These are phyloP conservation scores for Termitomyces heimii DNA, from an alignment of 768 basidiomycete genomes.

Conservation along the genomic window DNA sequence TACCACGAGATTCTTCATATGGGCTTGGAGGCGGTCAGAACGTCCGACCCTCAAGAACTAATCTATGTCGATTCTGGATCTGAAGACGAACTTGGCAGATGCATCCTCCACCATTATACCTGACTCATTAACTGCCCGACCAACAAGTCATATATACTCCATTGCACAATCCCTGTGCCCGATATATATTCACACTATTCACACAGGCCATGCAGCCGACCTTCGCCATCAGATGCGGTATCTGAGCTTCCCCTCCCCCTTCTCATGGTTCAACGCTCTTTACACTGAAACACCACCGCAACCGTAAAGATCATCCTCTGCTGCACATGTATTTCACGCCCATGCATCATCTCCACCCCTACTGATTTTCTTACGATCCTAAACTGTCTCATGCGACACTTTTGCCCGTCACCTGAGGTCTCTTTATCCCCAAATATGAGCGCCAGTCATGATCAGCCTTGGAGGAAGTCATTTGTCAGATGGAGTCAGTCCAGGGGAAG, in stretches of 20 bases:
- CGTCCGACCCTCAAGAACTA: slow-evolving; percentile 1
- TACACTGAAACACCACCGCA: slow-evolving; percentile 24
- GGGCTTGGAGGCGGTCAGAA: neutral
- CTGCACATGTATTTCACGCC: slow-evolving; percentile 29
- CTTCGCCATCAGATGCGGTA: slow-evolving; percentile 18
- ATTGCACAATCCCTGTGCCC: slow-evolving; percentile 33
- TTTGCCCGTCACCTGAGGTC: slow-evolving; percentile 46
- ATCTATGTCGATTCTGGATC: slow-evolving; percentile 15
- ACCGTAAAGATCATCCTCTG: slow-evolving; percentile 11
- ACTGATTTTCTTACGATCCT: slow-evolving; percentile 37
- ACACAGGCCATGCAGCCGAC: slow-evolving; percentile 39
- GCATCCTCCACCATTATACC: slow-evolving; percentile 22
- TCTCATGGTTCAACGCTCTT: slow-evolving; percentile 16
- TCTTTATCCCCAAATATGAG: slow-evolving; percentile 28
- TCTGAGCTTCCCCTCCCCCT: slow-evolving; percentile 21
- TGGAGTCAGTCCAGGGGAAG: slow-evolving; percentile 51
- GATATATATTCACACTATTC: slow-evolving; percentile 36
- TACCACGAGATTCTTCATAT: neutral
- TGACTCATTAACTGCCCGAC: slow-evolving; percentile 11
- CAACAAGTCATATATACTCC: slow-evolving; percentile 22
- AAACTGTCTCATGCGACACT: slow-evolving; percentile 38
- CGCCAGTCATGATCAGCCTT: slow-evolving; percentile 11
- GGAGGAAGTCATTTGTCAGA: slow-evolving; percentile 32
- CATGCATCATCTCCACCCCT: slow-evolving; percentile 28
- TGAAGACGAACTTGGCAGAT: slow-evolving; percentile 29